Conservation (phyloP, 371 early-diverging fungal species). For the Lichtheimia hyalospora region DNA sequence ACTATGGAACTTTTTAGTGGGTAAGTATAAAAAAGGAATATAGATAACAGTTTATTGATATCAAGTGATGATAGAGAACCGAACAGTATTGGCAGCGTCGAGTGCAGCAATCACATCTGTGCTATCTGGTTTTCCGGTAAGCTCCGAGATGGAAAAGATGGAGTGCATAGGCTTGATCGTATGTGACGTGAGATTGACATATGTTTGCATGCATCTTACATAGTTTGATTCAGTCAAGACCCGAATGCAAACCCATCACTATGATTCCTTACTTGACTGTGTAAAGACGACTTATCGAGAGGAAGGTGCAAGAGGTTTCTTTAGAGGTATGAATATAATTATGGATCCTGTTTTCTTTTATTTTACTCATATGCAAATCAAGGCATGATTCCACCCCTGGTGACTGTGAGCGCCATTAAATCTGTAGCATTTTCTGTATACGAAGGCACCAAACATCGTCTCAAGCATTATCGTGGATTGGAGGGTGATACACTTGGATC, state of each 20-base stretch:
- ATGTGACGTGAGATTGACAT: not conserved
- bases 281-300: constrained; percentile 64
- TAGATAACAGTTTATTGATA: too few relatives aligned
- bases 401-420: constrained; percentile 75
- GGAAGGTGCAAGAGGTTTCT: constrained; percentile 76
- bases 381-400: constrained; percentile 74
- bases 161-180: not conserved
- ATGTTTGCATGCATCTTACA: not conserved
- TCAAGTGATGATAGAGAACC: constrained; percentile 35
- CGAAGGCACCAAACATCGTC: constrained; percentile 50
- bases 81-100: constrained; percentile 64
- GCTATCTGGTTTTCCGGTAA: constrained; percentile 62
- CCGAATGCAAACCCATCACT: constrained; percentile 79
- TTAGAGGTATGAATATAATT: constrained; percentile 45
- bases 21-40: not conserved
- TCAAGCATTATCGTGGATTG: constrained; percentile 26
- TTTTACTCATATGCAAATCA: not conserved
- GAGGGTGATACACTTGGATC: constrained; percentile 38
- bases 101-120: constrained; percentile 63
- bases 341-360: not conserved
- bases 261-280: constrained; percentile 65
- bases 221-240: constrained; percentile 82
- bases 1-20: constrained; percentile 8
- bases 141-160: constrained; percentile 2
- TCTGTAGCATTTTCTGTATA: constrained; percentile 76